Evolutionary conservation across 192 early-diverging fungal species (phyloP), one percentile per base, ranked within the genome.

Genomic region (Funneliformis mosseae): DNA sequence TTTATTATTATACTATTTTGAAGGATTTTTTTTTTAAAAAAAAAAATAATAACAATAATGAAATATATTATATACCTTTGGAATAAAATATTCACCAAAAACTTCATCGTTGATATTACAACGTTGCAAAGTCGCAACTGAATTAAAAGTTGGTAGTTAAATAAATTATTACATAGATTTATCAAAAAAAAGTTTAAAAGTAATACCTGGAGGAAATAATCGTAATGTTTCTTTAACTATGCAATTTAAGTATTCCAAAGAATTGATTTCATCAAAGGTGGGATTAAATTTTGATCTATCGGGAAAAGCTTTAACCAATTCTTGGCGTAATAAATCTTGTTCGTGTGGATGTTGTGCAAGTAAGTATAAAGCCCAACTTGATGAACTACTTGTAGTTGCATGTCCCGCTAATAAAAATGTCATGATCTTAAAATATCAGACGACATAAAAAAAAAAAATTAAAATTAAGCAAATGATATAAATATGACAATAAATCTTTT

Each of bases 291-390:
- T 81, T 64, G 70, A 88, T 87, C 62, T 91, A 5, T 79, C 28
- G 9, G 83, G 78, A 25, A 86, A 86, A 0, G 85, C 81, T 14
- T 85, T 23, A 60, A 83, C 50, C 45, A 91, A 64, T 84, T 91
- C 90, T 48, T 85, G 71, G 28, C 88, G 81, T 0, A 91, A 81
- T 0, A 71, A 75, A 21, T 80, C 81, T 42, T 91, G 89, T 16
- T 86, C 60, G 0, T 82, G 72, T 16, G 76, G 89, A 41, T 90
- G 39, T 41, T 81, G 71, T 27, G 90, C 85, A 21, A 91, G 81
- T 55, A 89, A 75, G 67, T 87, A 82, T n/a, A 91, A 82, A 69
- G 86, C 83, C 89, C 89, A 91, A 18, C 83, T 84, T 12, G 85
- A 64, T 0, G 86, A 74, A 9, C 85, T 79, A 27, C 82, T 83